Base-by-base conservation (phyloP, 768 basidiomycete genomes). In the Kwoniella bestiolae region DNA sequence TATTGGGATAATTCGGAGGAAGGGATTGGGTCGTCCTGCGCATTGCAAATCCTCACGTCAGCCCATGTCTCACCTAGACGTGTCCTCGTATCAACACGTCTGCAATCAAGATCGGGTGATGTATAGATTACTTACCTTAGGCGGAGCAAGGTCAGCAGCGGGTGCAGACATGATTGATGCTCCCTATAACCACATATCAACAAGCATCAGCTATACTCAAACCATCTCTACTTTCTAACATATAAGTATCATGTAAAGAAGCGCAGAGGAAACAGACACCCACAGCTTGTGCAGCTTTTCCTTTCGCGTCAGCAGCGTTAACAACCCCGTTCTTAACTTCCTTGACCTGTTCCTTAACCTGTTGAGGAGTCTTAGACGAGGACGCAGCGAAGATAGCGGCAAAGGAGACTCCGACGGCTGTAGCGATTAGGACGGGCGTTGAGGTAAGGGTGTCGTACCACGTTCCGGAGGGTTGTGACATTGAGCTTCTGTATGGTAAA, bases 1-100 rank as follows among this genome's bases (percentile, higher is more conserved):
- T 84, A 93, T 72, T 84, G 68, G 41, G 84, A 87, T 65, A 98
- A 84, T 69, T 90, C 81, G 66, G 86, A 85, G 16, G 84, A 84
- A 0, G 91, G 89, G 83, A 87, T 91, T 0, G 90, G 89, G 78
- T 92, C 89, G 69, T 89, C 83, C 80, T 91, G 56, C n/a, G 23
- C 28, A 12, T 4, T 16, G 2, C 26, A n/a, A 31, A 16, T 8
- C 5, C 34, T 9, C 14, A 59, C 18, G 32, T 59, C 44, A 59
- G 45, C 44, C n/a, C 16, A 5, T 5, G 5, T 23, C 29, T 35
- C 21, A 25, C 25, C 9, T 47, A n/a, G 16, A 7, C 11, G 21
- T 21, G 16, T 38, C 35, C 1, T 38, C 35, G 35, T 38, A 38
- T 38, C 35, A 16, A 11, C 11, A 16, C 6, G 11, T 25, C 14